Evolutionary conservation across 768 basidiomycete genomes (phyloP), one percentile per base, ranked within the genome.

Genomic region (Pleurotus tuber-regium): DNA sequence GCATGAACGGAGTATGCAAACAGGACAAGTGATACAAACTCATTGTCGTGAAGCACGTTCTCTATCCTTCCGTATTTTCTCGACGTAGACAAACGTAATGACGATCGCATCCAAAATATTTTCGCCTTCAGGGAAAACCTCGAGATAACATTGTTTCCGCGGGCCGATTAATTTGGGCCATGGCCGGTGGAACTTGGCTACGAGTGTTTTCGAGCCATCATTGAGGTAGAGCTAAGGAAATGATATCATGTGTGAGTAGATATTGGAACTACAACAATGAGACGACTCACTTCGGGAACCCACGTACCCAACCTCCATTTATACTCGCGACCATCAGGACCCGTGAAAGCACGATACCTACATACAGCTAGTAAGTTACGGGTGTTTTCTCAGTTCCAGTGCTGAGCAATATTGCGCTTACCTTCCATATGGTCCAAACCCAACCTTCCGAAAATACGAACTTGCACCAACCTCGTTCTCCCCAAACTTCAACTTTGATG

Each of bases 41-140:
- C n/a, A n/a, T n/a, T n/a, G n/a, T n/a, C 35, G 50, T 1, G 50
- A 51, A 14, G 50, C 28, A 11, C 43, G 24, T 40, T 63, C 62
- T 57, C 51, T 62, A 16, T 61, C 62, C 43, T 59, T 59, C 26
- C 66, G 55, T 11, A 61, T 19, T 46, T 61, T 63, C 35, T 67
- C 63, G 12, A 67, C 41, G 42, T 62, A 65, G 18, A 67, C 52
- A 40, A 68, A 68, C 6, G 68, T 66, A 7, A 67, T 33, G 2
- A 68, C 30, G 18, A 68, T 64, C 25, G 54, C 56, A 35, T 65
- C 61, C 7, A 61, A 29, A 46, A 67, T 64, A 31, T 60, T 50
- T 53, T 59, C 53, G 1, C 65, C 67, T 28, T 46, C 53, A 25
- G 61, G 54, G 31, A 53, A 54, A 24, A 64, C 61, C 29, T 64